Percentiles rank a stretch among this genome's conserved stretches.
phyloP scores from a whole-genome alignment of 148 eudicot genomes.

The Camellia sinensis region DNA sequence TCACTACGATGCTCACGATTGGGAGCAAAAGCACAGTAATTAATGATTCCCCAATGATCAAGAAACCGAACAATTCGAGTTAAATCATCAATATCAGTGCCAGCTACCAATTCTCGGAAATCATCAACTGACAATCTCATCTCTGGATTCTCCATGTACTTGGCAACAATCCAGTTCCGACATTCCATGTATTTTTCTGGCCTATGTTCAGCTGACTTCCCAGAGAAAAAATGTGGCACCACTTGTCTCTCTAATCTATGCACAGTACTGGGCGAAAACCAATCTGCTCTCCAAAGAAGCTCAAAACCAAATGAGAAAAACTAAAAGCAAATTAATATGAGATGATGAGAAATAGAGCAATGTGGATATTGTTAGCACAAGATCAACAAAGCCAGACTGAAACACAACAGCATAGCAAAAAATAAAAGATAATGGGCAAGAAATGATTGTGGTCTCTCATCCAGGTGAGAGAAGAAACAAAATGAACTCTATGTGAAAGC shows the following conservation, averaged over 20 bases:
- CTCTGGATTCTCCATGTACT: slow-evolving; percentile 73
- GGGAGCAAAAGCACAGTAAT: slow-evolving; percentile 61
- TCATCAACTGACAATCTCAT: slow-evolving; percentile 59
- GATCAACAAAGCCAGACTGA: neutral
- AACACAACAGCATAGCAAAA: neutral
- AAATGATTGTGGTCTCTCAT: too few relatives aligned
- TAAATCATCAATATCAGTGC: slow-evolving; percentile 59
- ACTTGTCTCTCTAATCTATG: slow-evolving; percentile 88
- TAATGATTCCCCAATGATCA: slow-evolving; percentile 93
- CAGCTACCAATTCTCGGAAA: slow-evolving; percentile 54
- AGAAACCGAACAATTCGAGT: slow-evolving; percentile 79
- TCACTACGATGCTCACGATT: slow-evolving; percentile 41
- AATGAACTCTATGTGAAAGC: too few relatives aligned
- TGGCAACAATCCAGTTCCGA: slow-evolving; percentile 66
- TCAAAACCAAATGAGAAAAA: slow-evolving; percentile 10
- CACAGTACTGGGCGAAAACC: slow-evolving; percentile 82
- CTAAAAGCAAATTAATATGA: neutral
- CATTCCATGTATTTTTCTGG: slow-evolving; percentile 83
- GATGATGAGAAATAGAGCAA: neutral
- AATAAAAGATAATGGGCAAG: too few relatives aligned
- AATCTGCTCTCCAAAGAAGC: slow-evolving; percentile 48
- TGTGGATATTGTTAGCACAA: neutral
- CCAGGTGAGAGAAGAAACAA: too few relatives aligned
- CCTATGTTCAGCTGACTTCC: slow-evolving; percentile 68
- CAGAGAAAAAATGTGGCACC: slow-evolving; percentile 86